Conservation (phyloP, 139 green algal genomes). For the Tetradesmus obliquus region DNA sequence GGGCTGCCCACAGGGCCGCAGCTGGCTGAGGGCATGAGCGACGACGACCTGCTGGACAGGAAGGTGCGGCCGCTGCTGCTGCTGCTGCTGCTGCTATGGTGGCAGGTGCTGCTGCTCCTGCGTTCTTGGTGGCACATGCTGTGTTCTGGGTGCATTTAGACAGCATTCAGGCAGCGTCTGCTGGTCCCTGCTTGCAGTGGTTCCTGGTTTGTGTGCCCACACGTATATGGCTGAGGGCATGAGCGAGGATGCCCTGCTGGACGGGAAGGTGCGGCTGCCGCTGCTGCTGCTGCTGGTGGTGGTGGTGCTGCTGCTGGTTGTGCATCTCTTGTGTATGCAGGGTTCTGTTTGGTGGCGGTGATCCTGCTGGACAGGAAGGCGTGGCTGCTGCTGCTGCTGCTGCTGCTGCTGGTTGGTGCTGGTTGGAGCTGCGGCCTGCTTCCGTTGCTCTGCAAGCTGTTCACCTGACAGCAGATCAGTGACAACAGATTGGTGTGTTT, state of each 20-base stretch:
- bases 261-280: neutral
- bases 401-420: neutral
- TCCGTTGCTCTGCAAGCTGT: neutral
- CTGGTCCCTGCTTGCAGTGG: no score
- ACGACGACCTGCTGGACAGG: neutral
- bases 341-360: no score
- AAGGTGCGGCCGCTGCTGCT: constrained; percentile 14
- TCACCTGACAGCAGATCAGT: no score
- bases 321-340: no score
- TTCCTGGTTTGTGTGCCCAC: no score
- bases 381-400: no score
- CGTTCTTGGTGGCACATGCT: no score
- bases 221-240: neutral
- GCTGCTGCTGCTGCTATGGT: neutral
- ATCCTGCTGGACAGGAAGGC: no score
- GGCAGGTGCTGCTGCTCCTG: neutral
- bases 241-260: neutral
- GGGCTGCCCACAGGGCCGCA: constrained; percentile 58
- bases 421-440: neutral
- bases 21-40: constrained; percentile 5
- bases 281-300: neutral
- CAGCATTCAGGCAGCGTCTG: no score
- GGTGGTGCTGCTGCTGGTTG: neutral
- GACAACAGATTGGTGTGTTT: no score
- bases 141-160: no score